Percentiles rank a stretch among this genome's conserved stretches.
phyloP scores from a whole-genome alignment of 2,329 filamentous ascomycete genomes.

The Talaromyces atroroseus region DNA sequence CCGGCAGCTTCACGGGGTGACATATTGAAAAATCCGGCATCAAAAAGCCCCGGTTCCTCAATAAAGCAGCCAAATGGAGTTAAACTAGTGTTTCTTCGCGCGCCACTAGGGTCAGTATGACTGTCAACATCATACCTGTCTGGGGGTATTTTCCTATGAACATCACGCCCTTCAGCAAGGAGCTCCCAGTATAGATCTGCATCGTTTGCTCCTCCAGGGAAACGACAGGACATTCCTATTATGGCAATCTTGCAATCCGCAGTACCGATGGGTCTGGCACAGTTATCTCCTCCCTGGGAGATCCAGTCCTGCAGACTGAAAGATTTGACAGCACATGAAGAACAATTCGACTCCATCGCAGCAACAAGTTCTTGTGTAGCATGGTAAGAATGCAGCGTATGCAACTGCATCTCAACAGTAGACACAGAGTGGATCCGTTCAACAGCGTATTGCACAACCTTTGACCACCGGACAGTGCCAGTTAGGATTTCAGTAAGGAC shows the following conservation, averaged over 20 bases:
- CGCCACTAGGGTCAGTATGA: conserved; percentile 30
- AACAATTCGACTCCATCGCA: not conserved
- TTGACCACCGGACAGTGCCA: not conserved
- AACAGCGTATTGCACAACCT: not conserved
- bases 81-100: conserved; percentile 26
- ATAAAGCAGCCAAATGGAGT: conserved; percentile 34
- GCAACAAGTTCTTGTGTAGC: not conserved
- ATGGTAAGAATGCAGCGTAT: not conserved
- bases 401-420: not conserved
- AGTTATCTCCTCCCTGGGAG: not conserved
- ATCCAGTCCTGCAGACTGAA: not conserved
- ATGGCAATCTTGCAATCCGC: conserved; percentile 2
- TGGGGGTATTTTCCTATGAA: conserved; percentile 45
- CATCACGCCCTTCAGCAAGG: conserved; percentile 27
- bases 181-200: conserved; percentile 25
- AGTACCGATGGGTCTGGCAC: not conserved
- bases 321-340: not conserved
- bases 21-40: conserved; percentile 39
- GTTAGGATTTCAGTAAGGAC: not conserved
- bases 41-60: conserved; percentile 34
- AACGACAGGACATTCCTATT: not conserved
- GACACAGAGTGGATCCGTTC: not conserved
- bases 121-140: conserved; percentile 31
- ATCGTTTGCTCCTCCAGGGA: not conserved
- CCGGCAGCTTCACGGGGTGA: conserved; percentile 71